Evolutionary conservation across 352 stramenopile species (phyloP), one percentile per base, ranked within the genome.

Genomic region (Pseudoperonospora humuli): DNA sequence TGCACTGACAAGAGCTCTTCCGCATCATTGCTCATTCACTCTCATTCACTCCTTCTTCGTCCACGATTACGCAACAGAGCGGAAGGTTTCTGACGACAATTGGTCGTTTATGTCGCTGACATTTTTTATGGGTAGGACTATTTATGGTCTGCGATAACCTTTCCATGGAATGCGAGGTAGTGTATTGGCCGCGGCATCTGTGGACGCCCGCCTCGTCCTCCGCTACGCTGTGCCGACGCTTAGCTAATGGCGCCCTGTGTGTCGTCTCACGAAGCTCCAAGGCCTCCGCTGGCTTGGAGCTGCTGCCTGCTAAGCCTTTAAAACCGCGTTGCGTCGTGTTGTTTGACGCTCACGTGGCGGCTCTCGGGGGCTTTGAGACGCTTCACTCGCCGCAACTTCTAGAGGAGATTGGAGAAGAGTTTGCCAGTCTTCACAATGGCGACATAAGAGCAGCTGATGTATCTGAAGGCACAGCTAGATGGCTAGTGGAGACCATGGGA

Each of bases 181-280:
- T 78, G 29, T 84, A 75, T 42, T 82, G 69, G 69, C 69, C 72
- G 18, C 54, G 62, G 38, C 49, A 55, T 14, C n/a, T 55, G 25
- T 60, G 50, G 46, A 9, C 14, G 34, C 40, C 45, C 8, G 21
- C 28, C 33, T 51, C 45, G 8, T 10, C 17, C 10, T 8, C 40
- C 21, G 8, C 39, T 15, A 40, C 53, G 24, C 8, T 61, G 23
- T 70, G 67, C 27, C 54, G 44, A 7, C 48, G 48, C 0, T 17
- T 60, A 15, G 42, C 54, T 36, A 20, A 25, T 13, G n/a, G 14
- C 15, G 49, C 36, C 31, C 24, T 71, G 23, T 78, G 64, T 28
- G 64, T 75, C 21, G 61, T 75, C 13, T 51, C 49, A 8, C 14
- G 62, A 5, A 43, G 24, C 11, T 31, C 28, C 15, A 42, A 53